Percentiles rank a stretch among this genome's conserved stretches.
These are phyloP conservation scores for Medicago truncatula DNA, from an alignment of 306 rosid species.

Conservation along the genomic window MtrunA17r5.0-ANR NC_053042.1:43020501-43021000, in stretches of 20 bases:
- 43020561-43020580: too few species aligned
- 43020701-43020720: constrained; percentile 5
- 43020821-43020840: constrained; percentile 35
- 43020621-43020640: too few species aligned
- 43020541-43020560: too few species aligned
- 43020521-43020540: background rate
- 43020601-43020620: background rate
- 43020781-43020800: background rate
- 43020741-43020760: constrained; percentile 3
- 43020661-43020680: constrained; percentile 10
- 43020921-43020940: background rate
- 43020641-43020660: background rate
- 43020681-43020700: background rate
- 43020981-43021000: background rate
- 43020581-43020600: background rate
- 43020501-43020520: background rate
- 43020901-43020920: constrained; percentile 3
- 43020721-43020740: background rate
- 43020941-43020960: background rate
- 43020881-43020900: constrained; percentile 19
- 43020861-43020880: constrained; percentile 1
- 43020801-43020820: constrained; percentile 13
- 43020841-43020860: background rate
- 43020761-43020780: background rate
- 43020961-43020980: background rate